phyloP scores from a whole-genome alignment of 768 basidiomycete genomes.

The Mycena filopes region DNA sequence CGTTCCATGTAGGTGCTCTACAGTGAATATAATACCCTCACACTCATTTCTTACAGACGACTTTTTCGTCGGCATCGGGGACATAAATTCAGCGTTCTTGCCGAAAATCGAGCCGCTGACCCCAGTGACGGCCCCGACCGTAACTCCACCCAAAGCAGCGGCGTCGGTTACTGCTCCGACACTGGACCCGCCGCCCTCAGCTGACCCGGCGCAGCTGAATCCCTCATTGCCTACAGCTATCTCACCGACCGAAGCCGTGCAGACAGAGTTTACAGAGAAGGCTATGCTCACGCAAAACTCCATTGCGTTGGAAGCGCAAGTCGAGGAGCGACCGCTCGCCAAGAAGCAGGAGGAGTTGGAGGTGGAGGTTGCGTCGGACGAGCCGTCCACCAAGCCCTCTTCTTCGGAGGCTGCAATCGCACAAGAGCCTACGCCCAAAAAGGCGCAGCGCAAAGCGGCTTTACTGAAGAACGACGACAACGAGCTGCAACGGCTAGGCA shows the following conservation, averaged over 20 bases:
- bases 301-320: conserved; percentile 82
- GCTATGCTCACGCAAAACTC: conserved; percentile 77
- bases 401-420: conserved; percentile 32
- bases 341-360: conserved; percentile 87
- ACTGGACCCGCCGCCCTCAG: conserved; percentile 33
- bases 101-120: conserved; percentile 77
- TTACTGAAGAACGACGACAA: conserved; percentile 88
- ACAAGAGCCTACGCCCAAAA: conserved; percentile 49
- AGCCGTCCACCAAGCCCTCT: conserved; percentile 28
- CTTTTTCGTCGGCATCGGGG: conserved; percentile 97
- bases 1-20: conserved; percentile 77
- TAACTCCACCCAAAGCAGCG: conserved; percentile 33
- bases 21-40: conserved; percentile 6
- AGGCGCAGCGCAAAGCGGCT: conserved; percentile 66
- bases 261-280: conserved; percentile 56
- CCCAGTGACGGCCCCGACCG: conserved; percentile 39
- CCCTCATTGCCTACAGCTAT: conserved; percentile 10
- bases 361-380: conserved; percentile 59
- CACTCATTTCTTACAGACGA: conserved; percentile 70
- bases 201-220: conserved; percentile 39
- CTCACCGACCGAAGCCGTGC: conserved; percentile 48
- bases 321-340: conserved; percentile 87
- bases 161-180: neutral
- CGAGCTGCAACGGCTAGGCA: conserved; percentile 82
- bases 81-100: conserved; percentile 95